Evolutionary conservation across 2,329 filamentous ascomycete species (phyloP).

Genomic region (Monosporascus sp.): DNA sequence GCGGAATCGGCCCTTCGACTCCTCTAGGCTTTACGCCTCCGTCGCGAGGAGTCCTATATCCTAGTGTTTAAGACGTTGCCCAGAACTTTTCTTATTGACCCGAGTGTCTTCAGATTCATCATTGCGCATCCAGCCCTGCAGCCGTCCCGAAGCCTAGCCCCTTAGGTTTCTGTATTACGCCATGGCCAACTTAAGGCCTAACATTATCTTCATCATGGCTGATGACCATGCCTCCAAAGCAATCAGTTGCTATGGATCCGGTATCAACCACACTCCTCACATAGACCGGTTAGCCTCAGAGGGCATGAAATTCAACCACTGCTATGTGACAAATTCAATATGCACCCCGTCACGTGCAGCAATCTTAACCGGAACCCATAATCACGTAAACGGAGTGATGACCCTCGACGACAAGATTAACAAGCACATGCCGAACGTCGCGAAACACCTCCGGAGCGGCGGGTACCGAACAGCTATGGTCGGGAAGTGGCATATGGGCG

Average conservation of each 20-base stretch:
- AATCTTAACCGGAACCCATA: slow-evolving; percentile 45
- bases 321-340: slow-evolving; percentile 49
- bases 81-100: no score
- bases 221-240: slow-evolving; percentile 49
- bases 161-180: no score
- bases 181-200: slow-evolving; percentile 15
- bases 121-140: no score
- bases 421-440: slow-evolving; percentile 44
- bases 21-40: no score
- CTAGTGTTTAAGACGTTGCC: no score
- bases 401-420: slow-evolving; percentile 46
- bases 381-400: slow-evolving; percentile 48
- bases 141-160: no score
- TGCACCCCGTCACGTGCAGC: slow-evolving; percentile 47
- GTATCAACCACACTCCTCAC: slow-evolving; percentile 47
- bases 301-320: slow-evolving; percentile 48
- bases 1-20: no score
- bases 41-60: no score
- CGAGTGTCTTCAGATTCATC: no score
- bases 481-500: slow-evolving; percentile 50
- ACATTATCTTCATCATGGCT: slow-evolving; percentile 49
- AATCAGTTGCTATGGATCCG: slow-evolving; percentile 43
- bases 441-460: slow-evolving; percentile 41
- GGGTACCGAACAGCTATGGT: slow-evolving; percentile 48
- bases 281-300: slow-evolving; percentile 44